Percentiles rank a stretch among this genome's conserved stretches.
These are phyloP conservation scores for Lactarius tabidus DNA, from an alignment of 768 basidiomycete genomes.

Conservation along the genomic window DNA sequence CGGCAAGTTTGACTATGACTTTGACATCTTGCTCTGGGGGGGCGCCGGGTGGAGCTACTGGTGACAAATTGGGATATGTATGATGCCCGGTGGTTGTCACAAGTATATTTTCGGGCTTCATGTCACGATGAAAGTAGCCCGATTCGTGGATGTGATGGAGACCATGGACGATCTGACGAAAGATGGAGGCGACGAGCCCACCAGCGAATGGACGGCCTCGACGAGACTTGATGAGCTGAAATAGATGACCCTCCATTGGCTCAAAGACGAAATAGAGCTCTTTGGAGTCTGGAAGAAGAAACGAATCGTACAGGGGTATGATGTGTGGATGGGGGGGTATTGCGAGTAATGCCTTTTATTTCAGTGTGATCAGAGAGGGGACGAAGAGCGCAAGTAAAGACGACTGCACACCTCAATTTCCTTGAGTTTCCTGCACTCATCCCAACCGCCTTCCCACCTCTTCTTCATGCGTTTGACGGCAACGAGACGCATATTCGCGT, in stretches of 20 bases:
- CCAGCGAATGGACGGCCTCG: constrained; percentile 95
- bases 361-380: constrained; percentile 19
- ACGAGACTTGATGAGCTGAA: constrained; percentile 96
- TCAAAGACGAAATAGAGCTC: constrained; percentile 99
- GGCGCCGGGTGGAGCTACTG: constrained; percentile 56
- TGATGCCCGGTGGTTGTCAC: constrained; percentile 96
- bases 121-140: constrained; percentile 98
- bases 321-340: constrained; percentile 96
- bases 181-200: constrained; percentile 92
- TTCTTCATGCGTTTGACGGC: constrained; percentile 99
- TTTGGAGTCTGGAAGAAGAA: constrained; percentile 91
- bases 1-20: constrained; percentile 95
- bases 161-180: constrained; percentile 86
- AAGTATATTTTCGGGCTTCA: constrained; percentile 99
- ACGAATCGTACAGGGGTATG: constrained; percentile 98
- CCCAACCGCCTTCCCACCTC: constrained; percentile 97
- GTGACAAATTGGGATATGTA: constrained; percentile 83
- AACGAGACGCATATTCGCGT: constrained; percentile 90
- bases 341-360: constrained; percentile 76
- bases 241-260: constrained; percentile 99
- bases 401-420: constrained; percentile 80
- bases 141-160: constrained; percentile 87
- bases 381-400: constrained; percentile 16
- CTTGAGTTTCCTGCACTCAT: constrained; percentile 91
- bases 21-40: constrained; percentile 90